A percentile compares a stretch with the other conserved stretches of the same genome.
These are phyloP conservation scores for Wallacemonas sp. DNA, from an alignment of 208 protist genomes.

Conservation along the genomic window DNA sequence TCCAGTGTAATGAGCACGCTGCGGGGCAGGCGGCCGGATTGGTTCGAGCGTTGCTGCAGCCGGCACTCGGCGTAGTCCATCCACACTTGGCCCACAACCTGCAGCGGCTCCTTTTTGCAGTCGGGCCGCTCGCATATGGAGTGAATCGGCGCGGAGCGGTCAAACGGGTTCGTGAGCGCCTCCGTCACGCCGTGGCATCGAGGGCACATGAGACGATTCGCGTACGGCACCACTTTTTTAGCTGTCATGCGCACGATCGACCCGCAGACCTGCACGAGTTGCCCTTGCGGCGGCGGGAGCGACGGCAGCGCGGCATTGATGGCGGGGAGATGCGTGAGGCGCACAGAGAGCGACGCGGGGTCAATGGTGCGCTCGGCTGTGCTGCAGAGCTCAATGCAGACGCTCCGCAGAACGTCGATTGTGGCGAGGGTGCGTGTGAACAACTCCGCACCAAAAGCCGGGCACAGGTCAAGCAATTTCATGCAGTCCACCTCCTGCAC, in stretches of 20 bases:
- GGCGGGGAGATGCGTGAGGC: slow-evolving; percentile 70
- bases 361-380: slow-evolving; percentile 39
- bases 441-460: slow-evolving; percentile 40
- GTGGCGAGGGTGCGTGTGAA: slow-evolving; percentile 49
- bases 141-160: slow-evolving; percentile 51
- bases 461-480: slow-evolving; percentile 55
- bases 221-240: slow-evolving; percentile 77
- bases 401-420: slow-evolving; percentile 40
- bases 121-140: slow-evolving; percentile 41
- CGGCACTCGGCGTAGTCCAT: slow-evolving; percentile 92
- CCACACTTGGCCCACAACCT: slow-evolving; percentile 74
- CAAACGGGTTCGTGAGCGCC: slow-evolving; percentile 59
- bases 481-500: slow-evolving; percentile 82
- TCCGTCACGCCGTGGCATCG: slow-evolving; percentile 55
- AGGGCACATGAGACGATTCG: slow-evolving; percentile 65
- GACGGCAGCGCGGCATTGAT: slow-evolving; percentile 51
- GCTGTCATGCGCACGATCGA: slow-evolving; percentile 84
- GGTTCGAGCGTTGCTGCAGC: slow-evolving; percentile 82
- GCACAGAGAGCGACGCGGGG: slow-evolving; percentile 55
- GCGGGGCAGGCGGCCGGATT: slow-evolving; percentile 70
- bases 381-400: slow-evolving; percentile 56
- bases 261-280: slow-evolving; percentile 76
- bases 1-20: slow-evolving; percentile 82
- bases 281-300: slow-evolving; percentile 54
- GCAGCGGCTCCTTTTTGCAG: slow-evolving; percentile 72